Percentiles rank a stretch among this genome's conserved stretches.
Conservation (phyloP, 1,139 yeast genomes). For the Scheffersomyces quercinus region DNA sequence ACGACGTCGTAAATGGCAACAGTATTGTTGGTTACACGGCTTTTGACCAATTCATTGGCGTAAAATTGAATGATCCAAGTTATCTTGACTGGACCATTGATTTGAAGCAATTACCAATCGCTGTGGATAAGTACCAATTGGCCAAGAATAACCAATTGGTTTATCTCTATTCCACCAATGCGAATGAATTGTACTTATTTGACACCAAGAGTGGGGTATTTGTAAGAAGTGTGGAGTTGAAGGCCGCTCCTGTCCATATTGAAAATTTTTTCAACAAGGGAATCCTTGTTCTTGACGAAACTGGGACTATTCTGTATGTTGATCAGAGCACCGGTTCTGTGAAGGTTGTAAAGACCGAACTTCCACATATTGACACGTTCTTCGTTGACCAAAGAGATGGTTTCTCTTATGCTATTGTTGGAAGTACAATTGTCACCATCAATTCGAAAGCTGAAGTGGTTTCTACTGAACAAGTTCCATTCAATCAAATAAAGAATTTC, state of each 20-base stretch:
- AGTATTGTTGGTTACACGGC: slow-evolving; percentile 29
- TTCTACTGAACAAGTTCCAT: not conserved
- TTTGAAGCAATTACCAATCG: slow-evolving; percentile 12
- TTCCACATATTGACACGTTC: slow-evolving; percentile 1
- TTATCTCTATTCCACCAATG: slow-evolving; percentile 14
- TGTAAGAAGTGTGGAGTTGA: slow-evolving; percentile 12
- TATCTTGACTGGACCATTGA: slow-evolving; percentile 19
- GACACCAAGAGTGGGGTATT: slow-evolving; percentile 20
- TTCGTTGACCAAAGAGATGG: slow-evolving; percentile 13
- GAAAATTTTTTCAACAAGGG: slow-evolving; percentile 18
- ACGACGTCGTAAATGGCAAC: slow-evolving; percentile 17
- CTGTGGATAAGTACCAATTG: slow-evolving; percentile 9
- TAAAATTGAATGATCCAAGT: slow-evolving; percentile 12
- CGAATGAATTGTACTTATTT: slow-evolving; percentile 15
- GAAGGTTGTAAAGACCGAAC: not conserved
- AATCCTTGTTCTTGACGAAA: slow-evolving; percentile 17
- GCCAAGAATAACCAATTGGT: slow-evolving; percentile 11
- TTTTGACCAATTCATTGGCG: slow-evolving; percentile 25
- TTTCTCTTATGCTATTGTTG: slow-evolving; percentile 14
- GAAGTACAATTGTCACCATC: slow-evolving; percentile 8
- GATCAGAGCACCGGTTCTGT: slow-evolving; percentile 5
- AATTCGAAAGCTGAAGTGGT: slow-evolving; percentile 7
- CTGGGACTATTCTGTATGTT: slow-evolving; percentile 12
- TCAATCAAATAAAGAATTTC: slow-evolving; percentile 14
- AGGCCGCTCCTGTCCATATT: slow-evolving; percentile 12